Base-by-base conservation (phyloP, 805 yeast species). In the Candida railenensis region DNA sequence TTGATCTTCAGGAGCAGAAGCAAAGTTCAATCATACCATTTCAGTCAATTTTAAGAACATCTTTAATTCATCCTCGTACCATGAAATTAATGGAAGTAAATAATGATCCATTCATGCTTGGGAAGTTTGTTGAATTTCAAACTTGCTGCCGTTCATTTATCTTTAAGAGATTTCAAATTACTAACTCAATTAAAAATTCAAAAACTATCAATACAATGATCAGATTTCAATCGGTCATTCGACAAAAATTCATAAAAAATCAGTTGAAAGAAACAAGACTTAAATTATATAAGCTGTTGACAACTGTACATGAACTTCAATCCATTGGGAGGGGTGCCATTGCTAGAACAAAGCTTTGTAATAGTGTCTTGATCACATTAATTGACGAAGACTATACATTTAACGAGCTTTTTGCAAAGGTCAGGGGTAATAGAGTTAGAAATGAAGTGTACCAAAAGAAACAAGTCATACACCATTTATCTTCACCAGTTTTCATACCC, bases 321-420 rank as follows among this genome's bases (percentile, higher is more conserved):
- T 59, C 71, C 15, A 64, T 76, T 34, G 65, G 66, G 1, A 61
- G 80, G 53, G 81, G 78, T 25, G 82, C 74, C 0, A 57, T 71
- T 15, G 50, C 71, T 7, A 64, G 82, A 50, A 66, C 69, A 3
- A 63, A 62, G 34, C 57, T 77, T 37, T 72, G 76, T 43, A 75
- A 75, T 50, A 62, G 57, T 39, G 71, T 73, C 2, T 59, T 77
- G 54, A 65, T 74, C 30, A 64, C 72, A 1, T 62, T 78, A 34
- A 55, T 73, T 46, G 59, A 63, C 33, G 72, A 72, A 48, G 80
- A 74, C 47, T 43, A 52, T 0, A 49, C 47, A 3, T 63, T 77
- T 52, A 71, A 66, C 45, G 51, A 54, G 19, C 61, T 80, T 12
- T 66, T 63, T 39, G 78, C 81, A 8, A 61, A 66, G 46, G 70